Base-by-base conservation (phyloP, 2,329 filamentous ascomycete species). In the Clonostachys chloroleuca region DNA sequence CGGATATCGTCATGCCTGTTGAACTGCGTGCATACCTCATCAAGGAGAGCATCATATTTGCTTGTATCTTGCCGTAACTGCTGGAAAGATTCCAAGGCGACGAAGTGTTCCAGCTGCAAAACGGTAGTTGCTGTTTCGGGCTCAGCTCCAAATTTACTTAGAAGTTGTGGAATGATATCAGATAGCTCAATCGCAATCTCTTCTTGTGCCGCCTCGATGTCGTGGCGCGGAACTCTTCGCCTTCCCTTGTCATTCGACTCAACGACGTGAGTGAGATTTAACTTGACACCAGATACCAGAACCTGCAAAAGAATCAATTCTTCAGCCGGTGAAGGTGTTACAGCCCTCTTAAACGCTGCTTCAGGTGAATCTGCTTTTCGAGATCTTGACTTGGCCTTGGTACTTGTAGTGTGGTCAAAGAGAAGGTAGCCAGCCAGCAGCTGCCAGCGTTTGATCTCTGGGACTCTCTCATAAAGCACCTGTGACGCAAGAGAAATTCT, bases 21-120 rank as follows among this genome's bases (percentile, higher is more conserved):
- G 68, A 99, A 97, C 58, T 99, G 94, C 49, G 89, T 90, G 64
- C 89, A 91, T 56, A 97, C 90, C 58, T 96, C 92, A 55, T 96
- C 91, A 2, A 99, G 74, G 33, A 97, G 72, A 18, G 86, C 83
- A 7, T 85, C 81, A 60, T 95, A 95, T 3, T 84, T 86, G 2
- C 86, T 84, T 1, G 89, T 83, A 54, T 95, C 90, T 62, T 96
- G 91, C 45, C 92, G 86, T 36, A 97, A 73, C 59, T 95, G 89
- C 60, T 92, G 86, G 60, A 97, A 95, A 18, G 92, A 81, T 39
- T 92, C 87, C 2, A 96, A 77, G 54, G 96, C 89, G 18, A 99
- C 81, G 37, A 89, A 82, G 59, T 92, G 89, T 61, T 95, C 89
- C 40, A 99, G 73, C 34, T 90, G 83, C 20, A 99, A 76, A 42